phyloP scores from a whole-genome alignment of 2,329 filamentous ascomycete genomes.

The Phyllosticta citriasiana region DNA sequence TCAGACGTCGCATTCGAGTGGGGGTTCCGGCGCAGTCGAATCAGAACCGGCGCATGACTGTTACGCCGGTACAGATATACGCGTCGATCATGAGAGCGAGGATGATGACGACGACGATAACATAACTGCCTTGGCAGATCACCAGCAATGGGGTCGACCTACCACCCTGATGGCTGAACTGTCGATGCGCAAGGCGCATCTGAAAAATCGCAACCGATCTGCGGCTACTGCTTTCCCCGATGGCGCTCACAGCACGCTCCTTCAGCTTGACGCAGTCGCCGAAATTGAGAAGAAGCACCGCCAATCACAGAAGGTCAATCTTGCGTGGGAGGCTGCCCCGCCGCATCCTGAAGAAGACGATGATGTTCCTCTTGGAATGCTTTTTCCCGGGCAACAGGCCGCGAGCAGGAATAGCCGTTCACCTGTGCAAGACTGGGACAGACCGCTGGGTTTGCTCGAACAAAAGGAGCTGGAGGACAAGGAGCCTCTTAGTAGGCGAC shows the following conservation, averaged over 20 bases:
- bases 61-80: background rate
- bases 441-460: constrained; percentile 66
- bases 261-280: constrained; percentile 83
- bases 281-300: constrained; percentile 71
- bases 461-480: constrained; percentile 81
- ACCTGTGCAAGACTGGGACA: constrained; percentile 39
- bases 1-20: background rate
- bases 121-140: constrained; percentile 17
- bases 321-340: constrained; percentile 77
- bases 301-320: constrained; percentile 63
- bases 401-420: background rate
- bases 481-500: constrained; percentile 71
- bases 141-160: constrained; percentile 53
- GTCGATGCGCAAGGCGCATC: constrained; percentile 80
- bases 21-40: constrained; percentile 11
- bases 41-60: constrained; percentile 11
- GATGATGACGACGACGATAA: constrained; percentile 35
- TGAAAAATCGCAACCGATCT: constrained; percentile 68
- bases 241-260: constrained; percentile 81
- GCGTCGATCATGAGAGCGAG: constrained; percentile 16
- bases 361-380: constrained; percentile 77
- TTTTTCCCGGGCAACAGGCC: constrained; percentile 55
- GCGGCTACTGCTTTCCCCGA: constrained; percentile 54
- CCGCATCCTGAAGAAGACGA: constrained; percentile 42
- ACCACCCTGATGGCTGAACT: constrained; percentile 89